Conservation (phyloP, 2,329 filamentous ascomycete genomes). For the Lachnellula hyalina region DNA sequence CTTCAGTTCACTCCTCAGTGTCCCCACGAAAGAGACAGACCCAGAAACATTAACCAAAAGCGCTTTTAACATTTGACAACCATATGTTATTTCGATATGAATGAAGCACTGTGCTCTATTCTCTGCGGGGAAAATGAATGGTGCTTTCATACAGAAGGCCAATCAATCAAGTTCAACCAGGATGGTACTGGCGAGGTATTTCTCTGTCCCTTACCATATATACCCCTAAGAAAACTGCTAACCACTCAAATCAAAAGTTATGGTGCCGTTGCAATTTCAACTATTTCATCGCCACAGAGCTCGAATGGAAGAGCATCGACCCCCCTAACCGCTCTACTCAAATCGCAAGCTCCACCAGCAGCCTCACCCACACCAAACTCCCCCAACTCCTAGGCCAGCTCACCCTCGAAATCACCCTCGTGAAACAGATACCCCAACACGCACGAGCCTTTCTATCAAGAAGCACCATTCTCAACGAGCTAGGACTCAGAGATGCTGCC, state of each 20-base stretch:
- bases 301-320: slow-evolving; percentile 19
- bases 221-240: background rate
- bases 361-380: background rate
- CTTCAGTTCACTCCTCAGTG: too few species aligned
- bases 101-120: slow-evolving; percentile 25
- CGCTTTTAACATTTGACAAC: too few species aligned
- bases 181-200: slow-evolving; percentile 26
- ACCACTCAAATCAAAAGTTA: background rate
- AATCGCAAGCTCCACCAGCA: background rate
- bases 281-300: slow-evolving; percentile 20
- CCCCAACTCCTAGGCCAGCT: slow-evolving; percentile 7
- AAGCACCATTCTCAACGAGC: slow-evolving; percentile 13
- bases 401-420: slow-evolving; percentile 22
- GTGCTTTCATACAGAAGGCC: slow-evolving; percentile 20
- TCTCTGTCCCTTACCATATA: background rate
- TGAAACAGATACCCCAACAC: slow-evolving; percentile 12
- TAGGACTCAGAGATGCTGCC: slow-evolving; percentile 19
- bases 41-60: too few species aligned
- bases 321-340: background rate
- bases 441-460: background rate
- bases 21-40: too few species aligned
- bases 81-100: slow-evolving; percentile 12
- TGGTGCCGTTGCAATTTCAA: slow-evolving; percentile 19
- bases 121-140: slow-evolving; percentile 20
- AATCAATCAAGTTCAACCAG: slow-evolving; percentile 23